These are phyloP conservation scores for Plasmodium cynomolgi DNA, from an alignment of 169 alveolate genomes.

Conservation along the genomic window DNA sequence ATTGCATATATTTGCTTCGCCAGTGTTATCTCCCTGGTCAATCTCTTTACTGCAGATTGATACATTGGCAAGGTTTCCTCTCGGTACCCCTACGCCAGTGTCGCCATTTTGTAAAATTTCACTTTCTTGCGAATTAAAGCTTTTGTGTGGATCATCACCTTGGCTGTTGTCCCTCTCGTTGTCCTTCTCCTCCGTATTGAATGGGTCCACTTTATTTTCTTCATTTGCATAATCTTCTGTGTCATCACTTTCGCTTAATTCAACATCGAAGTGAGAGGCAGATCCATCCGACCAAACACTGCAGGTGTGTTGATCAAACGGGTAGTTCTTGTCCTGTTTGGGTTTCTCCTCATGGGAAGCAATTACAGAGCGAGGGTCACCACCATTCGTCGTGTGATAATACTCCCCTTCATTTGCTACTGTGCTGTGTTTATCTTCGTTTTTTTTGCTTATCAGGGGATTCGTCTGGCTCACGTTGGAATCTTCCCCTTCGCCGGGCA, in stretches of 20 bases:
- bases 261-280: slow-evolving; percentile 16
- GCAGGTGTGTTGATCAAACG: not conserved
- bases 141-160: not conserved
- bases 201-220: not conserved
- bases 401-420: not conserved
- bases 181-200: not conserved
- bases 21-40: not conserved
- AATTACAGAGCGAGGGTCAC: not conserved
- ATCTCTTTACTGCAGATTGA: not conserved
- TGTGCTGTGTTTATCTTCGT: not conserved
- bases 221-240: not conserved
- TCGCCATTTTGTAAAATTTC: not conserved
- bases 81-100: not conserved
- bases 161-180: not conserved
- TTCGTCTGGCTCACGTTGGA: not conserved
- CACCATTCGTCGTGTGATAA: not conserved
- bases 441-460: not conserved
- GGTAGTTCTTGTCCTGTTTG: not conserved
- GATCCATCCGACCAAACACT: not conserved
- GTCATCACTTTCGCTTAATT: not conserved
- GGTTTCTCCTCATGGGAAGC: not conserved
- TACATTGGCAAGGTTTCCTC: not conserved
- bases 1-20: not conserved
- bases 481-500: not conserved
- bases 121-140: not conserved